Evolutionary conservation across 2,329 filamentous ascomycete genomes (phyloP).

Genomic region (Penicillium italicum): DNA sequence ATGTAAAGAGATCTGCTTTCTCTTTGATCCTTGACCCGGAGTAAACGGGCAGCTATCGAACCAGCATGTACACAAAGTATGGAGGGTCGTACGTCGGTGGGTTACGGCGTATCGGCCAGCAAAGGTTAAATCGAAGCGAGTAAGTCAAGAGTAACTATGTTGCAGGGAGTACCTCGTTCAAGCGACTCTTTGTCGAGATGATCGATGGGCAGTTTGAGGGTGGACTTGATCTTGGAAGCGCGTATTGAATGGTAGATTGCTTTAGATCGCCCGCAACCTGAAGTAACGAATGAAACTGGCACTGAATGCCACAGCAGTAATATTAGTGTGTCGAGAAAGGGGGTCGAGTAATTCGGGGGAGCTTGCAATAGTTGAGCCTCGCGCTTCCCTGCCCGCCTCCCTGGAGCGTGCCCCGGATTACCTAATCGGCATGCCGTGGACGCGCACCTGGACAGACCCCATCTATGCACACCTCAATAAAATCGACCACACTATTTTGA

Average conservation of each 20-base stretch:
- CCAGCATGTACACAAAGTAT: constrained; percentile 10
- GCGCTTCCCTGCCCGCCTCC: not conserved
- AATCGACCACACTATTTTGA: not conserved
- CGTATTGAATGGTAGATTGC: not conserved
- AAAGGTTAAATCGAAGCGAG: not conserved
- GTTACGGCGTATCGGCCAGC: not conserved
- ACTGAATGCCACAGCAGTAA: constrained; percentile 20
- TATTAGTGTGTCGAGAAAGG: not conserved
- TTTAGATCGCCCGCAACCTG: not conserved
- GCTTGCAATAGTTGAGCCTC: not conserved
- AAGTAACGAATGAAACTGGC: constrained; percentile 30
- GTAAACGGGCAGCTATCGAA: constrained; percentile 9
- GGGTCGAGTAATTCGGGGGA: not conserved
- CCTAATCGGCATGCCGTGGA: not conserved
- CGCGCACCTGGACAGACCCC: not conserved
- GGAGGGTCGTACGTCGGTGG: not conserved
- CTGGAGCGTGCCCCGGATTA: constrained; percentile 4
- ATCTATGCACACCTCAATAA: not conserved
- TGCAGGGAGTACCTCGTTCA: not conserved
- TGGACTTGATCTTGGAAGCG: constrained; percentile 2
- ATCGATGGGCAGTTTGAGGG: constrained; percentile 2
- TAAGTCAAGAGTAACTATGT: not conserved
- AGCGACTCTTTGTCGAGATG: not conserved
- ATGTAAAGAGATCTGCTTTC: constrained; percentile 1
- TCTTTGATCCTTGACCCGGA: constrained; percentile 12